phyloP scores from a whole-genome alignment of 2,329 filamentous ascomycete genomes.

The Colletotrichum sp. region DNA sequence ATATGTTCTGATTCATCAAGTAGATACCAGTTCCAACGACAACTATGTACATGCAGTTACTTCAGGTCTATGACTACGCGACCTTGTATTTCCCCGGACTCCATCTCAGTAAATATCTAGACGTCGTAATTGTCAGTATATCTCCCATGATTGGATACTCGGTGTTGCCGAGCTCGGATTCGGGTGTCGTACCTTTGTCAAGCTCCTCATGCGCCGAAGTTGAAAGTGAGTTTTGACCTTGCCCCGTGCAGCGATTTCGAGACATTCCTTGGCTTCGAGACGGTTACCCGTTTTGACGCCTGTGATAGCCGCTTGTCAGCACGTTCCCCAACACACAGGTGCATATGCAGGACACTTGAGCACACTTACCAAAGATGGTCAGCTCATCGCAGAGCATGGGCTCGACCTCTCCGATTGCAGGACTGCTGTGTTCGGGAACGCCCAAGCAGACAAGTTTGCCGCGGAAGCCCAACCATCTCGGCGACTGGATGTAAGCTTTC shows the following conservation, averaged over 20 bases:
- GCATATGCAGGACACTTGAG: not conserved
- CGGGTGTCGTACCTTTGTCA: slow-evolving; percentile 8
- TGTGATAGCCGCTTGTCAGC: not conserved
- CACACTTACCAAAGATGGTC: slow-evolving; percentile 14
- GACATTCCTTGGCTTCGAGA: slow-evolving; percentile 19
- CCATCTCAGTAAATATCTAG: slow-evolving; percentile 18
- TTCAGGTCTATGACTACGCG: slow-evolving; percentile 18
- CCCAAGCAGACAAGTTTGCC: slow-evolving; percentile 33
- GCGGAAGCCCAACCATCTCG: slow-evolving; percentile 28
- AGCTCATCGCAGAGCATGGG: slow-evolving; percentile 13
- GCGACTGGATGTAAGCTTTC: slow-evolving; percentile 24
- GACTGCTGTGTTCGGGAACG: slow-evolving; percentile 23
- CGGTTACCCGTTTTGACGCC: slow-evolving; percentile 19
- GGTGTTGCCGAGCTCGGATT: not conserved
- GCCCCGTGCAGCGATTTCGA: slow-evolving; percentile 16
- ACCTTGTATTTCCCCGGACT: slow-evolving; percentile 14
- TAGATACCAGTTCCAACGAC: not conserved
- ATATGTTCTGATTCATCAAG: not conserved
- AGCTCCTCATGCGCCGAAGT: slow-evolving; percentile 17
- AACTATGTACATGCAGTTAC: not conserved
- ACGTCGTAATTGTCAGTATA: not conserved
- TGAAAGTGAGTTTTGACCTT: slow-evolving; percentile 17
- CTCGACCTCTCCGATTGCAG: slow-evolving; percentile 4
- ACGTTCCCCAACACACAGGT: not conserved
- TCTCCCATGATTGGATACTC: not conserved